phyloP scores from a whole-genome alignment of 371 early-diverging fungal genomes.

The Mortierella sp. region DNA sequence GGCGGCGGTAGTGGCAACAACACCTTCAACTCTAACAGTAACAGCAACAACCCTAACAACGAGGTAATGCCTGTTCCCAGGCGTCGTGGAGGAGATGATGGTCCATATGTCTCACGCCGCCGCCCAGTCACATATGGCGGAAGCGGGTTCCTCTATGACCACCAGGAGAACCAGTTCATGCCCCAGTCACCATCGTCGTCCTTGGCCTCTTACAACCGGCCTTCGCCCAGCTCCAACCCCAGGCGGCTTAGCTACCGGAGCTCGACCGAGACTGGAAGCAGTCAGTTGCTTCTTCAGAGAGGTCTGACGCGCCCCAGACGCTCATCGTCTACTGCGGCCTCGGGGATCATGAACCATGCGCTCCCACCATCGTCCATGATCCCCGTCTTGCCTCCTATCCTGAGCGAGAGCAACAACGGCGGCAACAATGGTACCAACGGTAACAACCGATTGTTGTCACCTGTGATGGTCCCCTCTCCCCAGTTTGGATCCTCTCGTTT shows the following conservation, averaged over 20 bases:
- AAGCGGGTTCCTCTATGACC: slow-evolving; percentile 50
- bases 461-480: slow-evolving; percentile 40
- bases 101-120: slow-evolving; percentile 40
- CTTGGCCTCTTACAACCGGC: slow-evolving; percentile 29
- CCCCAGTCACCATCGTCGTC: slow-evolving; percentile 41
- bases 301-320: slow-evolving; percentile 47
- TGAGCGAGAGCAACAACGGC: slow-evolving; percentile 24
- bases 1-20: not conserved
- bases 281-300: slow-evolving; percentile 33
- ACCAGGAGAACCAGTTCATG: slow-evolving; percentile 50
- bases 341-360: slow-evolving; percentile 25
- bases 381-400: slow-evolving; percentile 46
- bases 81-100: slow-evolving; percentile 38
- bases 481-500: slow-evolving; percentile 30
- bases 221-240: slow-evolving; percentile 26
- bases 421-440: not conserved
- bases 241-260: slow-evolving; percentile 41
- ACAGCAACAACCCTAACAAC: not conserved
- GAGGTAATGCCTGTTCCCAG: slow-evolving; percentile 42
- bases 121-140: slow-evolving; percentile 55
- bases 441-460: slow-evolving; percentile 31
- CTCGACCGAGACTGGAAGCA: slow-evolving; percentile 35
- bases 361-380: slow-evolving; percentile 19
- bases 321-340: slow-evolving; percentile 42
- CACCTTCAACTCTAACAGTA: not conserved